Evolutionary conservation across 805 yeast genomes (phyloP).

Genomic region (Starmerella apis): DNA sequence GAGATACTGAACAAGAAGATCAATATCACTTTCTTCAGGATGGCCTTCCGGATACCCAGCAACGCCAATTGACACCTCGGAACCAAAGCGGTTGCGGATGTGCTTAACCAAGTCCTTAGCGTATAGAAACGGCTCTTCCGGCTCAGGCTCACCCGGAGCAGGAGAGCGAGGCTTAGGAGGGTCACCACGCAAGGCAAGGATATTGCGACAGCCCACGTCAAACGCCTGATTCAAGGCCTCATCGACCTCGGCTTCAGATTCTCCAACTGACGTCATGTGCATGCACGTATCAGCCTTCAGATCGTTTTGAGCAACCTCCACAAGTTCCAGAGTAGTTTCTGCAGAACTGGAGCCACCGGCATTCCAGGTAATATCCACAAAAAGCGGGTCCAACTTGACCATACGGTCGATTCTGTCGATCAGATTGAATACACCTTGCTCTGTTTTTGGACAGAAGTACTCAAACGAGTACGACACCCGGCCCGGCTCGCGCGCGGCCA

Average conservation of each 20-base stretch:
- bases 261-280: slow-evolving; percentile 95
- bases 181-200: slow-evolving; percentile 89
- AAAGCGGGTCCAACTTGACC: slow-evolving; percentile 83
- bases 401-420: slow-evolving; percentile 97
- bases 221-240: slow-evolving; percentile 76
- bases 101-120: slow-evolving; percentile 78
- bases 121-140: slow-evolving; percentile 46
- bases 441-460: slow-evolving; percentile 93
- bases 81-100: slow-evolving; percentile 67
- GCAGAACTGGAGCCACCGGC: slow-evolving; percentile 83
- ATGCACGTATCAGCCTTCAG: slow-evolving; percentile 91
- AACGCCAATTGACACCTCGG: slow-evolving; percentile 87
- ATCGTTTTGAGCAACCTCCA: slow-evolving; percentile 78
- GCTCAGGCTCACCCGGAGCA: slow-evolving; percentile 36
- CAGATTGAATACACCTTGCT: slow-evolving; percentile 91
- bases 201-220: slow-evolving; percentile 88
- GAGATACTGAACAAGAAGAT: slow-evolving; percentile 47
- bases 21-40: slow-evolving; percentile 64
- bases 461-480: slow-evolving; percentile 75
- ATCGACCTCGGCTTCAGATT: slow-evolving; percentile 73
- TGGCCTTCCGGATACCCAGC: slow-evolving; percentile 98
- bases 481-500: slow-evolving; percentile 27
- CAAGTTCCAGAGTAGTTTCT: slow-evolving; percentile 74
- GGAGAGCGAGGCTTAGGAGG: slow-evolving; percentile 64
- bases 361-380: slow-evolving; percentile 95